Conservation (phyloP, 2,329 filamentous ascomycete genomes). For the Fusarium pilosicola region DNA sequence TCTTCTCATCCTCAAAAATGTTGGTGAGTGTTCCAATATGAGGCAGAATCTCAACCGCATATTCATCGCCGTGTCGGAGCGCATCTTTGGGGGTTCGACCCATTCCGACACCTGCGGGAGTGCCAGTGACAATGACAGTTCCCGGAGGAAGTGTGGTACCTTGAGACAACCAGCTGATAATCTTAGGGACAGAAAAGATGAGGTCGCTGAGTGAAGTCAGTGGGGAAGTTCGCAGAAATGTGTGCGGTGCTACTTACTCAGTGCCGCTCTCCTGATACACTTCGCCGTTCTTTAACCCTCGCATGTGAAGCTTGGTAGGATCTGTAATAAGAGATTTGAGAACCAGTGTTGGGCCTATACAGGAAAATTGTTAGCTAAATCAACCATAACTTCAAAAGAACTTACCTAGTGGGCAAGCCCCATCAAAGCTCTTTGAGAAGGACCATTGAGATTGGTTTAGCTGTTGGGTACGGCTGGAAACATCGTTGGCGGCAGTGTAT, state of each 20-base stretch:
- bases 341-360: conserved; percentile 73
- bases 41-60: conserved; percentile 54
- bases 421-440: conserved; percentile 69
- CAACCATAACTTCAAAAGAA: not conserved
- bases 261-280: conserved; percentile 38
- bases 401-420: conserved; percentile 59
- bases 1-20: conserved; percentile 41
- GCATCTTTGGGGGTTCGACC: conserved; percentile 73
- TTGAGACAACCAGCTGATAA: conserved; percentile 67
- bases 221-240: no score
- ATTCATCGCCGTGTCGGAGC: conserved; percentile 73
- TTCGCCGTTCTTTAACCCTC: conserved; percentile 65
- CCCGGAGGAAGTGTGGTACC: conserved; percentile 71
- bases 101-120: conserved; percentile 76
- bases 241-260: conserved; percentile 43
- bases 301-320: conserved; percentile 64
- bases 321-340: conserved; percentile 64
- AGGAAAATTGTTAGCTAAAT: not conserved
- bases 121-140: conserved; percentile 73
- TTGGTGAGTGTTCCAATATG: conserved; percentile 57
- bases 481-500: conserved; percentile 71
- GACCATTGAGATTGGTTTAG: conserved; percentile 44
- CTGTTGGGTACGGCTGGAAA: conserved; percentile 55
- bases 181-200: conserved; percentile 69
- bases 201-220: conserved; percentile 57